Conservation (phyloP, 352 stramenopile genomes). For the Phytophthora kernoviae region DNA sequence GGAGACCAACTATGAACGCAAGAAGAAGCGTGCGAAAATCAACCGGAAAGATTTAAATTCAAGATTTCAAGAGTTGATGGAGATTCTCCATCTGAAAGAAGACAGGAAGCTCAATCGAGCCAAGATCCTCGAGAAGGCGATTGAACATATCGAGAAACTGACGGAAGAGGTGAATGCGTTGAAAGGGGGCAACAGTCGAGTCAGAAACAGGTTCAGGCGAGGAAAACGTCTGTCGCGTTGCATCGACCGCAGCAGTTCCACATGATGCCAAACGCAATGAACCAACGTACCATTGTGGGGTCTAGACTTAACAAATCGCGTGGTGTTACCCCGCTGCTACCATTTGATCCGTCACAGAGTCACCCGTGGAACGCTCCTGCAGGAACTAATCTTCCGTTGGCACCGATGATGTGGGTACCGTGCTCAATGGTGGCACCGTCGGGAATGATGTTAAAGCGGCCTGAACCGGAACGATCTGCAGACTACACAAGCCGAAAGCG, state of each 20-base stretch:
- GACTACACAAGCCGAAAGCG: conserved; percentile 20
- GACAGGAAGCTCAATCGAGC: conserved; percentile 70
- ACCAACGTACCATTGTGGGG: conserved; percentile 1
- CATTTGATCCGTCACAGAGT: conserved; percentile 25
- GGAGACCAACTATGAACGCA: conserved; percentile 73
- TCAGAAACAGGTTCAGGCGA: conserved; percentile 5
- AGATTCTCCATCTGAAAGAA: conserved; percentile 58
- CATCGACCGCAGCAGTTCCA: conserved; percentile 18
- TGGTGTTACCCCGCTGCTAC: conserved; percentile 18
- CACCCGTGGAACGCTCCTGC: conserved; percentile 23
- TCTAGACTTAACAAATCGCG: not conserved
- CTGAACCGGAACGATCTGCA: conserved; percentile 9
- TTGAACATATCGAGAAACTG: conserved; percentile 64
- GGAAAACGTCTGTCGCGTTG: conserved; percentile 20
- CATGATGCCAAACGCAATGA: conserved; percentile 8
- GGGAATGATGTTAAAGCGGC: conserved; percentile 18
- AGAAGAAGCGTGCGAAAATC: conserved; percentile 78
- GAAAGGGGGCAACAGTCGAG: conserved; percentile 15
- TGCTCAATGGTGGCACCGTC: conserved; percentile 36
- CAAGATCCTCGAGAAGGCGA: conserved; percentile 70
- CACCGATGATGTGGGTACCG: conserved; percentile 49
- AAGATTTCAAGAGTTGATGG: conserved; percentile 71
- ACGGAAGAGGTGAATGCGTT: conserved; percentile 39
- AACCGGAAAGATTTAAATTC: conserved; percentile 71
- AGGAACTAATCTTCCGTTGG: conserved; percentile 25